phyloP scores from a whole-genome alignment of 768 basidiomycete genomes.

The Collybia sordida region DNA sequence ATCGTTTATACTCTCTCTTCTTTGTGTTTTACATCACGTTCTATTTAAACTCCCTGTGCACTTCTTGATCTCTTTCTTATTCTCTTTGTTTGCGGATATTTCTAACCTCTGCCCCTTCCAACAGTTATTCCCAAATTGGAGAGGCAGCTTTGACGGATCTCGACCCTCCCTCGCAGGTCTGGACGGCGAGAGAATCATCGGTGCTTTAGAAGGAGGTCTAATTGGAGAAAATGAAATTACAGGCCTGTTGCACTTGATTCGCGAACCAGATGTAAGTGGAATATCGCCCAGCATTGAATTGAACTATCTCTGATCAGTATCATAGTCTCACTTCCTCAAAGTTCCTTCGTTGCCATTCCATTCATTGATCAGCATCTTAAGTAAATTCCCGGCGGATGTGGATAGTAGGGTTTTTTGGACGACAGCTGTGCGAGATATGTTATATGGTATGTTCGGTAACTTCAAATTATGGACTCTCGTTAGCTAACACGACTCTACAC shows the following conservation, averaged over 20 bases:
- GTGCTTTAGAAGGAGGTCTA: constrained; percentile 63
- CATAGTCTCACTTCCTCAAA: constrained; percentile 85
- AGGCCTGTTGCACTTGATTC: constrained; percentile 66
- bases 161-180: constrained; percentile 68
- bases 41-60: no score
- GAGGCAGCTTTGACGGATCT: constrained; percentile 68
- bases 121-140: constrained; percentile 81
- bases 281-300: not conserved
- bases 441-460: constrained; percentile 55
- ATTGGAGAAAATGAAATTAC: constrained; percentile 68
- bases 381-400: constrained; percentile 75
- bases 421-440: constrained; percentile 53
- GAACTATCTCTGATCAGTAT: constrained; percentile 9
- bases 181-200: constrained; percentile 54
- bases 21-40: no score
- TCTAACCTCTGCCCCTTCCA: not conserved
- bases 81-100: not conserved
- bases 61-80: not conserved
- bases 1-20: no score
- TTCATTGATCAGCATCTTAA: constrained; percentile 69
- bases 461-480: not conserved
- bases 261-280: constrained; percentile 69
- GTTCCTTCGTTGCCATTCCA: constrained; percentile 82
- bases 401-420: constrained; percentile 81
- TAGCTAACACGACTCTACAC: constrained; percentile 2